A percentile compares a stretch with the other conserved stretches of the same genome.
These are phyloP conservation scores for Entoloma clypeatum DNA, from an alignment of 1,284 basidiomycete genomes.

Conservation along the genomic window DNA sequence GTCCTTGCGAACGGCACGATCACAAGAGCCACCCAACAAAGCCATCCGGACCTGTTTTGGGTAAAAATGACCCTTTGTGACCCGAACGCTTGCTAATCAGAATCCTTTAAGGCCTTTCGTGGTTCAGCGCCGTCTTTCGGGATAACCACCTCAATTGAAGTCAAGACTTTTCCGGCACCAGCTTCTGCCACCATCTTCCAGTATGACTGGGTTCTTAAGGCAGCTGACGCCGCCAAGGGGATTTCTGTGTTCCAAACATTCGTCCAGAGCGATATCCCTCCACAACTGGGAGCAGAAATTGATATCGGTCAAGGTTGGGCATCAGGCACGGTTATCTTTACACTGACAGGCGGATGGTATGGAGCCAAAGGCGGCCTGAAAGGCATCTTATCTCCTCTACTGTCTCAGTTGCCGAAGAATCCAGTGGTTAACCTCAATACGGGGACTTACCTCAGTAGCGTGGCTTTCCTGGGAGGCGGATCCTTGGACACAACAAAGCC, in stretches of 20 bases:
- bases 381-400: constrained; percentile 28
- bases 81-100: no score
- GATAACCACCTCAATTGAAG: constrained; percentile 42
- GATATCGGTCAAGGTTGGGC: constrained; percentile 26
- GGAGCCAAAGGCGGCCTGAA: constrained; percentile 24
- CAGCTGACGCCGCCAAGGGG: constrained; percentile 28
- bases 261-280: constrained; percentile 32
- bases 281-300: constrained; percentile 35
- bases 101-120: constrained; percentile 48
- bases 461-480: constrained; percentile 28
- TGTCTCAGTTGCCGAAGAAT: constrained; percentile 26
- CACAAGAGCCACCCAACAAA: constrained; percentile 32
- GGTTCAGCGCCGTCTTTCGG: constrained; percentile 46
- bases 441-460: constrained; percentile 32
- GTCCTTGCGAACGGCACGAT: constrained; percentile 44
- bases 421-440: constrained; percentile 19
- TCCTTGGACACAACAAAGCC: constrained; percentile 31
- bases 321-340: constrained; percentile 27
- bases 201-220: constrained; percentile 36
- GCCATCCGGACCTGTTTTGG: constrained; percentile 38
- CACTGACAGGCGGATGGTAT: constrained; percentile 33
- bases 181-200: constrained; percentile 35
- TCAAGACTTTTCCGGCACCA: constrained; percentile 41
- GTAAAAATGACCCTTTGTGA: no score
- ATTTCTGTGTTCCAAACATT: constrained; percentile 38